Evolutionary conservation across 2,329 filamentous ascomycete species (phyloP).

Genomic region (Dryadomyces sulphureus): DNA sequence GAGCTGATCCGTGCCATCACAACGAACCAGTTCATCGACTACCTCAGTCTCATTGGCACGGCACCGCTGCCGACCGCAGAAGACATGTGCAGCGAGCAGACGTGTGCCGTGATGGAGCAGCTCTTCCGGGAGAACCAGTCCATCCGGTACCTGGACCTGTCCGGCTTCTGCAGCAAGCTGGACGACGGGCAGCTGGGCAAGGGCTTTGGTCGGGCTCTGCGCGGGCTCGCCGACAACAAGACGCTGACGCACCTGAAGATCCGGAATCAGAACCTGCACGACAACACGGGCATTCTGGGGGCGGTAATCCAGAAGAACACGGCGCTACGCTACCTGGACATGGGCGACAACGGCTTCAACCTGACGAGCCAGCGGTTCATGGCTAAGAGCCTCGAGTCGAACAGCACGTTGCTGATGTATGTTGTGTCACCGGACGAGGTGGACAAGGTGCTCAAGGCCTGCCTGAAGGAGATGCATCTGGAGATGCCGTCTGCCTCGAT

Average conservation of each 20-base stretch:
- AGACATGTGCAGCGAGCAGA: constrained; percentile 24
- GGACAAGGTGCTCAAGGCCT: constrained; percentile 13
- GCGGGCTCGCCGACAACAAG: constrained; percentile 15
- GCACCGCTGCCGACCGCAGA: constrained; percentile 25
- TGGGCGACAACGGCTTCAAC: constrained; percentile 39
- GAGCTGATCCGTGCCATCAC: constrained; percentile 34
- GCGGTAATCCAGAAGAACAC: constrained; percentile 34
- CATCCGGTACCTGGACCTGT: constrained; percentile 39
- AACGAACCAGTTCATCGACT: constrained; percentile 32
- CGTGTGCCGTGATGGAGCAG: constrained; percentile 30
- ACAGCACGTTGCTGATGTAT: constrained; percentile 28
- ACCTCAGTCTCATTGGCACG: constrained; percentile 39
- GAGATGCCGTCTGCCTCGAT: constrained; percentile 1
- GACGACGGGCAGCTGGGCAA: constrained; percentile 41
- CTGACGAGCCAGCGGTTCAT: constrained; percentile 34
- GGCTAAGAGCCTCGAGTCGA: constrained; percentile 26
- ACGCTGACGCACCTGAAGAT: constrained; percentile 32
- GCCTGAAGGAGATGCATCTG: constrained; percentile 10
- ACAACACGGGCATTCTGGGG: constrained; percentile 36
- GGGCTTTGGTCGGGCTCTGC: constrained; percentile 34
- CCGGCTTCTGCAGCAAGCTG: constrained; percentile 40
- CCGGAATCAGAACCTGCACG: constrained; percentile 39
- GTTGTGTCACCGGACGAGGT: constrained; percentile 18
- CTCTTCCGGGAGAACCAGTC: constrained; percentile 37
- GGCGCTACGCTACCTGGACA: constrained; percentile 36